A percentile compares a stretch with the other conserved stretches of the same genome.
Conservation (phyloP, 805 yeast genomes). For the Wickerhamomyces chaumierensis region DNA sequence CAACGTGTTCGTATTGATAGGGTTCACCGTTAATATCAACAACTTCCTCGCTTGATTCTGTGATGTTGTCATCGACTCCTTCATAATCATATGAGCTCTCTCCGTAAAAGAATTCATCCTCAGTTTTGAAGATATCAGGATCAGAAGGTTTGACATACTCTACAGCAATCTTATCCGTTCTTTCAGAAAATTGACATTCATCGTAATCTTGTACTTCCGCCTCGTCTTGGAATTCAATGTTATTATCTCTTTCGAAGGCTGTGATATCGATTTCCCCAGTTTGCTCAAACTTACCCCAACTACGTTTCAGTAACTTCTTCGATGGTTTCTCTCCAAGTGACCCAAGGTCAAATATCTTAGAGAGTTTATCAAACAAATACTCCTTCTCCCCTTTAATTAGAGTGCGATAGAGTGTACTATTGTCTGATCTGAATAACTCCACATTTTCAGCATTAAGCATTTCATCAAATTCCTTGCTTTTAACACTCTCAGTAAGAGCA, state of each 20-base stretch:
- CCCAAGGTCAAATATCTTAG: slow-evolving; percentile 6
- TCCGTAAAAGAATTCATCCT: background rate
- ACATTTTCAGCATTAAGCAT: background rate
- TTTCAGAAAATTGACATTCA: too few species aligned
- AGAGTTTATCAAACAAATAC: slow-evolving; percentile 6
- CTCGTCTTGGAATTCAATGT: background rate
- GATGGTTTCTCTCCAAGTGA: background rate
- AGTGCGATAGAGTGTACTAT: slow-evolving; percentile 11
- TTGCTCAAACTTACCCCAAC: background rate
- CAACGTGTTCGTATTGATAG: background rate
- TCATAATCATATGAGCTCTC: background rate
- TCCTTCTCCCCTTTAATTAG: slow-evolving; percentile 10
- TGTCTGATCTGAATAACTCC: slow-evolving; percentile 11
- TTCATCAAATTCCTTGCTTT: background rate
- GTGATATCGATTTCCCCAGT: background rate
- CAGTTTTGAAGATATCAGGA: too few species aligned
- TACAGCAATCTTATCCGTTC: too few species aligned
- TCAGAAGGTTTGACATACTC: too few species aligned
- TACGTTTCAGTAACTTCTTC: background rate
- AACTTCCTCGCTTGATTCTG: background rate
- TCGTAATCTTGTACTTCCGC: too few species aligned
- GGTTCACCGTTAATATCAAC: background rate
- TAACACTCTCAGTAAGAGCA: background rate
- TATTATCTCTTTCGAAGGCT: background rate
- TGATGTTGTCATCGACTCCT: slow-evolving; percentile 1